Evolutionary conservation across 495 filamentous ascomycete genomes (phyloP).

Genomic region (Hypoxylon cercidicola): DNA sequence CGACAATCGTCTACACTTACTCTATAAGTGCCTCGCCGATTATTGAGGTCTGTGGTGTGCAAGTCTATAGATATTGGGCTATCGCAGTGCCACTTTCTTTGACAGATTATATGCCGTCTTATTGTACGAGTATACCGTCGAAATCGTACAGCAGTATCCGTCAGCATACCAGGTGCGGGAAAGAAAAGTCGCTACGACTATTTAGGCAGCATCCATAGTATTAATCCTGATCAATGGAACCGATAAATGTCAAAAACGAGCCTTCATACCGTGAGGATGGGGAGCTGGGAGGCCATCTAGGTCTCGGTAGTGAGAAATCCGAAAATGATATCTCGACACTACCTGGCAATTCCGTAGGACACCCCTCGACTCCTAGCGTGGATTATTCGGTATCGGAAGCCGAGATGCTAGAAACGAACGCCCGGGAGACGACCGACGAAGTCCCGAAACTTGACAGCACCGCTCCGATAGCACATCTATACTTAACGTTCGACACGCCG

Average conservation of each 20-base stretch:
- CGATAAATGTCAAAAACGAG: neutral
- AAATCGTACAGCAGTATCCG: no score
- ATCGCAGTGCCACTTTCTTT: no score
- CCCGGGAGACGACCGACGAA: constrained; percentile 4
- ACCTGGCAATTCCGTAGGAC: neutral
- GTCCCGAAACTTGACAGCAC: constrained; percentile 11
- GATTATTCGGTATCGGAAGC: neutral
- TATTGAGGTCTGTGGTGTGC: no score
- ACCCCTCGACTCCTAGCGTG: neutral
- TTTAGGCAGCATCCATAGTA: neutral
- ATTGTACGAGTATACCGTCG: no score
- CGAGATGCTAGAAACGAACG: neutral
- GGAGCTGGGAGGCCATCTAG: neutral
- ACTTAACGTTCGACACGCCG: constrained; percentile 76
- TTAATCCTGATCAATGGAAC: neutral
- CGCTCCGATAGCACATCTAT: constrained; percentile 68
- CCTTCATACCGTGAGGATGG: neutral
- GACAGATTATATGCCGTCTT: no score
- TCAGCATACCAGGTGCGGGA: neutral
- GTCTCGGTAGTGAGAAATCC: constrained; percentile 2
- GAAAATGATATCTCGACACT: neutral
- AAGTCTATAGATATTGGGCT: no score
- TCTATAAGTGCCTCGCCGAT: no score
- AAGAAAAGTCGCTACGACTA: neutral
- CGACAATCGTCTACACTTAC: no score